Conservation (phyloP, 768 basidiomycete genomes). For the Mrakia blollopis region DNA sequence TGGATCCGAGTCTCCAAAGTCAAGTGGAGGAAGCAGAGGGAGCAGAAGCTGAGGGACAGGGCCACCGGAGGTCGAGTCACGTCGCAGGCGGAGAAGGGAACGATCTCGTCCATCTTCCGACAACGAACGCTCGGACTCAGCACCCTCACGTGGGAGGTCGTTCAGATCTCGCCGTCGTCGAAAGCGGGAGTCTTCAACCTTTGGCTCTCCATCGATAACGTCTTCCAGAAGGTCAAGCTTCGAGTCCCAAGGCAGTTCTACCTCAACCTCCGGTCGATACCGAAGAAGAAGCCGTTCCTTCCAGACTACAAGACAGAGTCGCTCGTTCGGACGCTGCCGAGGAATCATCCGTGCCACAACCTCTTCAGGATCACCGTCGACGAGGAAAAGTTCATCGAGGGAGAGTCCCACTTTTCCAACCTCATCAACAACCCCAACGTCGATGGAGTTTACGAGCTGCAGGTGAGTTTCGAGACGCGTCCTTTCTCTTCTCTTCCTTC, state of each 20-base stretch:
- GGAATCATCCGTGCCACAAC: slow-evolving; percentile 68
- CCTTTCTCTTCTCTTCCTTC: background rate
- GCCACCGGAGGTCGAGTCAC: slow-evolving; percentile 39
- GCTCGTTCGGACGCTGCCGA: slow-evolving; percentile 71
- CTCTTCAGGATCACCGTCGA: slow-evolving; percentile 77
- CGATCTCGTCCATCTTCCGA: slow-evolving; percentile 67
- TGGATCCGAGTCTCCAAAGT: slow-evolving; percentile 74
- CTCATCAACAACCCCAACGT: slow-evolving; percentile 90
- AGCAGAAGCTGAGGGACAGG: slow-evolving; percentile 35
- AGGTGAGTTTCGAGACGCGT: slow-evolving; percentile 52
- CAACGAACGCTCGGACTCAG: slow-evolving; percentile 50
- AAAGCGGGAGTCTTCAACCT: slow-evolving; percentile 75
- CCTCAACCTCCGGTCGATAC: slow-evolving; percentile 57
- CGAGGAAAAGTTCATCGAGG: slow-evolving; percentile 76
- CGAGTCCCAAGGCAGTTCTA: slow-evolving; percentile 90
- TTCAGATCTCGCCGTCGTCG: slow-evolving; percentile 71
- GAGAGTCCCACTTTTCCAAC: slow-evolving; percentile 85
- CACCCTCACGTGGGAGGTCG: slow-evolving; percentile 78
- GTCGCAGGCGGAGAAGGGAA: slow-evolving; percentile 39
- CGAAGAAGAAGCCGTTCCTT: slow-evolving; percentile 64
- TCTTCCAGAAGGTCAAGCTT: slow-evolving; percentile 71
- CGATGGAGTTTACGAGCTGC: slow-evolving; percentile 88
- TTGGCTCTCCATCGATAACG: slow-evolving; percentile 78
- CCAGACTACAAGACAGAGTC: slow-evolving; percentile 67
- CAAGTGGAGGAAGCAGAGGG: slow-evolving; percentile 64